Evolutionary conservation across 768 basidiomycete genomes (phyloP), one percentile per base, ranked within the genome.

Genomic region (Leccinum obscurum): DNA sequence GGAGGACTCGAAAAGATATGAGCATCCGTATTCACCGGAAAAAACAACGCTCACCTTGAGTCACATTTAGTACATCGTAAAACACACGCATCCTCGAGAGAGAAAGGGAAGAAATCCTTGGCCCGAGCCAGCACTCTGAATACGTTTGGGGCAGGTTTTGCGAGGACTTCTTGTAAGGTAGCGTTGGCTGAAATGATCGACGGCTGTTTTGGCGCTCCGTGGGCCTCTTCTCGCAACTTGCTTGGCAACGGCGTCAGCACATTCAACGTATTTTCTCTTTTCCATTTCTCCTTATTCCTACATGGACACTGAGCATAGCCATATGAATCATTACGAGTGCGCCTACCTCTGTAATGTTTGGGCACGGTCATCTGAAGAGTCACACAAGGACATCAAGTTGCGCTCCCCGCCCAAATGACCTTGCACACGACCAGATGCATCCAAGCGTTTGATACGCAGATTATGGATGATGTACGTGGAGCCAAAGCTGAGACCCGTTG

Each of bases 51-150:
- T 65, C 61, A 88, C 89, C 77, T 71, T 55, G 74, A 66, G 8
- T 79, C 66, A 71, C 89, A 90, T 4, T 77, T 78, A 7, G 74
- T 76, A 70, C 88, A 91, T 41, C 74, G 73, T 37, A 81, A 72
- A 26, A 76, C 72, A 37, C 81, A 78, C 15, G 79, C 83, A 15
- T 86, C 78, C 28, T 72, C 63, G 30, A 88, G 65, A 30, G 77
- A 66, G 34, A 78, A 73, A 1, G 89, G 89, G 64, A 78, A 80
- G 66, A 83, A 88, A 64, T 86, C 85, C 9, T 83, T 66, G 3
- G 81, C 77, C 20, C 81, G 81, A 6, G 82, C 87, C 10, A 74
- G 64, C 24, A 88, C 68, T 41, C 70, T 76, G 59, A 80, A 82
- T 46, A 70, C 75, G 15, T 70, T 70, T 4, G 81, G 76, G 44